Evolutionary conservation across 306 rosid species (phyloP).

Genomic region (Dryas drummondii): DNA sequence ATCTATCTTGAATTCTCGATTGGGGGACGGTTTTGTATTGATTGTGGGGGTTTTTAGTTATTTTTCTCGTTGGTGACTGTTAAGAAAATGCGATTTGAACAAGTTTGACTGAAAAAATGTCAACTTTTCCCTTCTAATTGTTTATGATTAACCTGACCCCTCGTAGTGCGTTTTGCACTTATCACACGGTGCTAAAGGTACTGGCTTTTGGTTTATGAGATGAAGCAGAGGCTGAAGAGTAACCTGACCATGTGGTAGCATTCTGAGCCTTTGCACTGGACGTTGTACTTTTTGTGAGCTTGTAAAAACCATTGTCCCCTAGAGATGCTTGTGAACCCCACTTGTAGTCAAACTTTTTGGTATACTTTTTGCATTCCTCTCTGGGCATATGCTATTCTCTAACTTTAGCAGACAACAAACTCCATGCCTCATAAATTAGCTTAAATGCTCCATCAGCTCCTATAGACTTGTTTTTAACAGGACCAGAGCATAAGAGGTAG

Average conservation of each 20-base stretch:
- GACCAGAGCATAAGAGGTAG: slow-evolving; percentile 89
- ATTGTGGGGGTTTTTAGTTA: too few relatives aligned
- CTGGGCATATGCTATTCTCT: slow-evolving; percentile 58
- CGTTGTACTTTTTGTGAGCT: slow-evolving; percentile 50
- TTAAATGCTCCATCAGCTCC: slow-evolving; percentile 94
- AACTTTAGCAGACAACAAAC: slow-evolving; percentile 72
- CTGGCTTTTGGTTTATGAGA: slow-evolving; percentile 48
- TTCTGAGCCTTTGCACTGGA: slow-evolving; percentile 52
- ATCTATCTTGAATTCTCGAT: too few relatives aligned
- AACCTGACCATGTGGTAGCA: slow-evolving; percentile 40
- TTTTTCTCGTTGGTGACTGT: too few relatives aligned
- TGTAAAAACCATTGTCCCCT: slow-evolving; percentile 54
- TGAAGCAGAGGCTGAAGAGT: slow-evolving; percentile 55
- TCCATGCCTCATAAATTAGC: slow-evolving; percentile 88
- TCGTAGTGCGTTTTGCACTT: slow-evolving; percentile 92
- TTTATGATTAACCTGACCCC: slow-evolving; percentile 79
- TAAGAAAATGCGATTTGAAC: too few relatives aligned
- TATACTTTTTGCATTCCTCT: slow-evolving; percentile 38
- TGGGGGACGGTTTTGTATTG: too few relatives aligned
- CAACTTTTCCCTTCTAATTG: too few relatives aligned
- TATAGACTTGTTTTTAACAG: slow-evolving; percentile 84
- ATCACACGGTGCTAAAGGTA: slow-evolving; percentile 93
- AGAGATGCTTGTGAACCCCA: slow-evolving; percentile 48
- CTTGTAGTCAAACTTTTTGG: slow-evolving; percentile 36
- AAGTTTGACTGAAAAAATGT: too few relatives aligned